Evolutionary conservation across 1,284 basidiomycete species (phyloP), one percentile per base, ranked within the genome.

Genomic region (Tilletia walkeri): DNA sequence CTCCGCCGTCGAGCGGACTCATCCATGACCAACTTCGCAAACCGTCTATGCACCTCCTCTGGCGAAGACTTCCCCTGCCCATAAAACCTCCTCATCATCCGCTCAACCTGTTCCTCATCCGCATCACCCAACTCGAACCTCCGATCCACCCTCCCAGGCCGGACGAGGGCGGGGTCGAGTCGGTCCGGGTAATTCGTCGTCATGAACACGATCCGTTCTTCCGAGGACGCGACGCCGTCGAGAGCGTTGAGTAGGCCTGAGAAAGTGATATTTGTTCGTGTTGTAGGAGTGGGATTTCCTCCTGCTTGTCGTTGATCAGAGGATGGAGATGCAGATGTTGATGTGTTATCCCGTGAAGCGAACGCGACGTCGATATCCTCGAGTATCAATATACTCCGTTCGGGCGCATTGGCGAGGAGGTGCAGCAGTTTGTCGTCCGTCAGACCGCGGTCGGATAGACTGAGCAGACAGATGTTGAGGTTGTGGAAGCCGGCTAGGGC

Each of bases 301-400:
- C 24, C 61, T 39, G 16, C 38, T 30, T n/a, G 20, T 48, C 47
- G 65, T 18, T 18, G 38, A 24, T 39, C 34, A 20, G 38, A 6
- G 2, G 50, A 12, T 3, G 10, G 4, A 3, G 41, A 75, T 73
- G 24, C 24, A 30, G 24, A 30, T 30, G 24, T 30, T 45, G 76
- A 68, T 53, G 75, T 68, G 14, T 53, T 41, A 39, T 74, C 65
- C 14, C 81, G 67, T 0, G 76, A 76, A 47, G 74, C 92, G 85
- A 99, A 99, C 0, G 95, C 96, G n/a, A 95, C 94, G 82, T 99
- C 96, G 7, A 99, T 89, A 77, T 99, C 96, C 84, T 99, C 96
- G 54, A 99, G 92, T 34, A 99, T 88, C 50, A 99, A 87, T 77
- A 99, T 91, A 77, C 91, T 92, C 68, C 94, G 88, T 80, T 97